Percentiles rank a stretch among this genome's conserved stretches.
Conservation (phyloP, 176 grass and related monocot species). For the Oryza officinalis region DNA sequence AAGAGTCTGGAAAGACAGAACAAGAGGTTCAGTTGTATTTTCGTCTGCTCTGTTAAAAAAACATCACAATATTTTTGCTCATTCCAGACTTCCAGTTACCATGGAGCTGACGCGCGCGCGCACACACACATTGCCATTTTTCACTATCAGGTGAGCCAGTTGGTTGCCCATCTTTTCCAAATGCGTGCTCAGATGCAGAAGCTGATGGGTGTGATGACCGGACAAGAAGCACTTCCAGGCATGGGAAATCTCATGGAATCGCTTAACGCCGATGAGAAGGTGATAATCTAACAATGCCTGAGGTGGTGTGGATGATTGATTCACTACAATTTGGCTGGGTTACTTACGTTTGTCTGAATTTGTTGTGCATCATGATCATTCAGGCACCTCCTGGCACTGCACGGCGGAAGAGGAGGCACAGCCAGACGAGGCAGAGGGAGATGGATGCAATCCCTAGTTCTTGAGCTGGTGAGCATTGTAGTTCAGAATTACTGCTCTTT, state of each 20-base stretch:
- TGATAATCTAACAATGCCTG: not conserved
- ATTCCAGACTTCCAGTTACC: not conserved
- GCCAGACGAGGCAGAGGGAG: constrained; percentile 26
- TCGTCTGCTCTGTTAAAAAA: not conserved
- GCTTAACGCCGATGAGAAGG: constrained; percentile 49
- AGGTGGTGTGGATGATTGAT: not conserved
- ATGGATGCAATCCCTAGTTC: constrained; percentile 34
- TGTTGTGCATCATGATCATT: not conserved
- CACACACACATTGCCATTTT: not conserved
- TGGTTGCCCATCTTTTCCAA: constrained; percentile 88
- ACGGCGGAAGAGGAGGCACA: constrained; percentile 42
- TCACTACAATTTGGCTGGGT: not conserved
- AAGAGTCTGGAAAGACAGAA: constrained; percentile 35
- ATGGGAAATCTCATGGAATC: constrained; percentile 55
- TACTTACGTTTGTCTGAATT: not conserved
- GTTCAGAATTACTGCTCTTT: not conserved
- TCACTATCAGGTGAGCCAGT: constrained; percentile 74
- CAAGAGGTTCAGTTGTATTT: constrained; percentile 23
- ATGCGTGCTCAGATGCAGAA: constrained; percentile 82
- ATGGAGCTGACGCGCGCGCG: not conserved
- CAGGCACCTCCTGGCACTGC: constrained; percentile 58
- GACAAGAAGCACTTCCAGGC: constrained; percentile 51
- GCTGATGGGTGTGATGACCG: constrained; percentile 51
- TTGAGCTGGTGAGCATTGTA: constrained; percentile 31
- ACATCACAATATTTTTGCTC: not conserved